Evolutionary conservation across 2,329 filamentous ascomycete genomes (phyloP).

Genomic region (Paraphoma sp.): DNA sequence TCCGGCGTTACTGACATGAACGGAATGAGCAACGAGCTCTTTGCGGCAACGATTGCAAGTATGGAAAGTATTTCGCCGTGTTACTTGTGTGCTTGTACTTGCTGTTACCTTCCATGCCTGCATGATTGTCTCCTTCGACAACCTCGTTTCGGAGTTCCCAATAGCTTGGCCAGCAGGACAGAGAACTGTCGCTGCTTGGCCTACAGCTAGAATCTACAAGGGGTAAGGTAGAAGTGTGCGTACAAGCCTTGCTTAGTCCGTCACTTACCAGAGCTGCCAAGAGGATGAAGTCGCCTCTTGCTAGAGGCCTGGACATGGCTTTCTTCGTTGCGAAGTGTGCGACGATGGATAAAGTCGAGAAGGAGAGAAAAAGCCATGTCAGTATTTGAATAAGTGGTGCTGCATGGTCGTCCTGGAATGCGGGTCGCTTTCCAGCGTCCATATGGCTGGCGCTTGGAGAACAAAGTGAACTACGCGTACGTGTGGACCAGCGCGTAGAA

Average conservation of each 20-base stretch:
- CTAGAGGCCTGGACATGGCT: conserved; percentile 3
- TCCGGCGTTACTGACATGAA: background rate
- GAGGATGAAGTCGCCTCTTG: conserved; percentile 2
- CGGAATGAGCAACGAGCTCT: background rate
- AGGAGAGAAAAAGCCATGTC: conserved; percentile 10
- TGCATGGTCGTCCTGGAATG: conserved; percentile 4
- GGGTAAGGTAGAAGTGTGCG: background rate
- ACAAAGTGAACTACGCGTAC: background rate
- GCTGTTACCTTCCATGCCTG: background rate
- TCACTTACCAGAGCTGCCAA: background rate
- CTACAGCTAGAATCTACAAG: conserved; percentile 2
- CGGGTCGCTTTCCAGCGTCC: background rate
- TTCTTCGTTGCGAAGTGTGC: conserved; percentile 13
- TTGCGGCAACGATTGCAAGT: background rate
- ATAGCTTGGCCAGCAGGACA: conserved; percentile 11
- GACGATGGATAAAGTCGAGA: conserved; percentile 2
- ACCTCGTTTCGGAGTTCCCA: background rate
- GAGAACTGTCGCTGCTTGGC: conserved; percentile 1
- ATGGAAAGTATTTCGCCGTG: background rate
- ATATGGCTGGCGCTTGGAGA: background rate
- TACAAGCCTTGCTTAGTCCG: background rate
- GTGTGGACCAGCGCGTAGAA: background rate
- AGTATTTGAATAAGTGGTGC: conserved; percentile 11
- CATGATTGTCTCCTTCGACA: background rate
- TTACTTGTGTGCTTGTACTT: background rate